Conservation (phyloP, 2,329 filamentous ascomycete species). For the Hyphodiscus sp. region DNA sequence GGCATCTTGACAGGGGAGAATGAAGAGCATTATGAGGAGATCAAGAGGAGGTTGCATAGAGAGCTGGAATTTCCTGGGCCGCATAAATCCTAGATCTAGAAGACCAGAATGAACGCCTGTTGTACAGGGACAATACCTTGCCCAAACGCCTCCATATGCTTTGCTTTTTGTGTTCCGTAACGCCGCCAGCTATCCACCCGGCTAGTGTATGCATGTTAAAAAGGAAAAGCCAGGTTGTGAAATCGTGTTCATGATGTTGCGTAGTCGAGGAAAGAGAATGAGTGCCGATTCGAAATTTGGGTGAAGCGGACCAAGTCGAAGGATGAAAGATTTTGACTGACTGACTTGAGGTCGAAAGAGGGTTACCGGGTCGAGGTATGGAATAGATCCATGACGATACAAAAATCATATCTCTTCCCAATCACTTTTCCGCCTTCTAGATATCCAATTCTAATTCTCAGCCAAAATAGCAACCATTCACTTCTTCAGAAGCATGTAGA, state of each 20-base stretch:
- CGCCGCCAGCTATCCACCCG: conserved; percentile 19
- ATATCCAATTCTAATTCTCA: neutral
- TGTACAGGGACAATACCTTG: neutral
- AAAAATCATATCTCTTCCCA: neutral
- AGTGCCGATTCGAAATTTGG: too few relatives aligned
- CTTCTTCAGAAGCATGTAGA: conserved; percentile 94
- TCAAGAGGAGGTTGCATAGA: conserved; percentile 69
- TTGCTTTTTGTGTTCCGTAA: conserved; percentile 23
- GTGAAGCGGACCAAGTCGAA: neutral
- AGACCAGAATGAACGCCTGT: neutral
- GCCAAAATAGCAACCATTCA: conserved; percentile 31
- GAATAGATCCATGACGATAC: neutral
- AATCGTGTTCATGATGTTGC: neutral
- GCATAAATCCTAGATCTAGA: conserved; percentile 31
- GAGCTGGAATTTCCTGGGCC: conserved; percentile 73
- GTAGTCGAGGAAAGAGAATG: too few relatives aligned
- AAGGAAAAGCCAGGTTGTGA: neutral
- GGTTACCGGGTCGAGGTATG: neutral
- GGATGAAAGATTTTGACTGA: too few relatives aligned
- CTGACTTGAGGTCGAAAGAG: too few relatives aligned
- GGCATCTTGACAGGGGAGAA: conserved; percentile 73
- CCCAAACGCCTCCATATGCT: conserved; percentile 12
- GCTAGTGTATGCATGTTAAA: conserved; percentile 16
- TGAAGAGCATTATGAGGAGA: conserved; percentile 72
- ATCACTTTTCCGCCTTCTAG: neutral